Percentiles rank a stretch among this genome's conserved stretches.
Evolutionary conservation across 2,329 filamentous ascomycete species (phyloP).

Genomic region (Penicillium sp.): DNA sequence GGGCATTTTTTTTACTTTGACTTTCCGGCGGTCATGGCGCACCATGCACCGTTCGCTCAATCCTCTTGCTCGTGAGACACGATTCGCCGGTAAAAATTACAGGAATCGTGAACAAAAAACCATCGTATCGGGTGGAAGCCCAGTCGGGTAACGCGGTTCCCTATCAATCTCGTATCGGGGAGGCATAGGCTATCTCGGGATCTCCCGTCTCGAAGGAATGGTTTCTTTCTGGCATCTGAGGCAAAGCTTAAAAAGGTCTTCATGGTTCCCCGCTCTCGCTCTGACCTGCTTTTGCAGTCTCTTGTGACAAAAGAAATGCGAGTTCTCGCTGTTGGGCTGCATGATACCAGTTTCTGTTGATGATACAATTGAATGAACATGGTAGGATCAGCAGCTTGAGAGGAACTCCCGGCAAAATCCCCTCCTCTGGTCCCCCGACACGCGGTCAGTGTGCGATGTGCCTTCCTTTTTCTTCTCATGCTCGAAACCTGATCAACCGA

Average conservation of each 20-base stretch:
- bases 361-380: background rate
- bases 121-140: background rate
- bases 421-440: background rate
- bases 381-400: background rate
- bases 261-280: background rate
- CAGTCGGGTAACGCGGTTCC: background rate
- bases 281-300: background rate
- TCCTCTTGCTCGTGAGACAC: background rate
- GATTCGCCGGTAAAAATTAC: background rate
- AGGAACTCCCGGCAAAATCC: background rate
- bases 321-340: background rate
- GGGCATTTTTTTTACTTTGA: constrained; percentile 2
- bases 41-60: background rate
- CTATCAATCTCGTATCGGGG: background rate
- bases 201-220: background rate
- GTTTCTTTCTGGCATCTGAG: background rate
- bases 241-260: background rate
- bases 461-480: no score
- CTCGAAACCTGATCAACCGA: no score
- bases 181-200: background rate
- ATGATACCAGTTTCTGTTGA: background rate
- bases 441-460: background rate
- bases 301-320: background rate
- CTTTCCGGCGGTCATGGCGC: constrained; percentile 1
- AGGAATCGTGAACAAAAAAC: background rate